phyloP scores from a whole-genome alignment of 345 rosid genomes.

The Nasturtium officinale region DNA sequence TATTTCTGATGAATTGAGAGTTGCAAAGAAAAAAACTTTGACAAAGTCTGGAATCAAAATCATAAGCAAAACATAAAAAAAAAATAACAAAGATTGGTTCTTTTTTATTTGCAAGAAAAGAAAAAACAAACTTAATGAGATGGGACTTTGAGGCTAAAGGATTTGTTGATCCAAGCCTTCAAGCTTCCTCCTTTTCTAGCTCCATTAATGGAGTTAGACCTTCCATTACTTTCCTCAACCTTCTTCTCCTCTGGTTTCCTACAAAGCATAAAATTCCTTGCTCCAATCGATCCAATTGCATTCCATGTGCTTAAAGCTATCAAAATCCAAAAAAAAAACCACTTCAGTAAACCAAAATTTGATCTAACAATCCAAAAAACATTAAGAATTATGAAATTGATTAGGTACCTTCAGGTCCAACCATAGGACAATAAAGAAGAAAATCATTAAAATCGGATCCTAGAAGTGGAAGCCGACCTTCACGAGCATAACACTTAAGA shows the following conservation, averaged over 20 bases:
- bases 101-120: not conserved
- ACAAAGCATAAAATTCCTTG: constrained; percentile 86
- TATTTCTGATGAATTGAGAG: constrained; percentile 20
- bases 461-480: constrained; percentile 91
- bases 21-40: not conserved
- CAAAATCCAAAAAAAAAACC: constrained; percentile 8
- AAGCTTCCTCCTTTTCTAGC: constrained; percentile 67
- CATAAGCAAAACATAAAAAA: not conserved
- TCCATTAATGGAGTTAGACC: constrained; percentile 41
- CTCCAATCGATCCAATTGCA: constrained; percentile 75
- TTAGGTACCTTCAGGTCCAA: constrained; percentile 59
- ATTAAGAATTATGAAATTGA: not conserved
- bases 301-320: constrained; percentile 80
- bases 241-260: constrained; percentile 70
- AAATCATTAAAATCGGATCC: constrained; percentile 81
- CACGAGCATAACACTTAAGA: constrained; percentile 90
- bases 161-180: constrained; percentile 92
- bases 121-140: constrained; percentile 47
- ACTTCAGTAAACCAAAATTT: constrained; percentile 4
- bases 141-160: constrained; percentile 70
- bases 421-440: constrained; percentile 71
- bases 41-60: constrained; percentile 24
- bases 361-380: not conserved
- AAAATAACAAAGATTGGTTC: not conserved
- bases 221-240: constrained; percentile 34